phyloP scores from a whole-genome alignment of 139 green algal species.

The Edaphochlamys debaryana region DNA sequence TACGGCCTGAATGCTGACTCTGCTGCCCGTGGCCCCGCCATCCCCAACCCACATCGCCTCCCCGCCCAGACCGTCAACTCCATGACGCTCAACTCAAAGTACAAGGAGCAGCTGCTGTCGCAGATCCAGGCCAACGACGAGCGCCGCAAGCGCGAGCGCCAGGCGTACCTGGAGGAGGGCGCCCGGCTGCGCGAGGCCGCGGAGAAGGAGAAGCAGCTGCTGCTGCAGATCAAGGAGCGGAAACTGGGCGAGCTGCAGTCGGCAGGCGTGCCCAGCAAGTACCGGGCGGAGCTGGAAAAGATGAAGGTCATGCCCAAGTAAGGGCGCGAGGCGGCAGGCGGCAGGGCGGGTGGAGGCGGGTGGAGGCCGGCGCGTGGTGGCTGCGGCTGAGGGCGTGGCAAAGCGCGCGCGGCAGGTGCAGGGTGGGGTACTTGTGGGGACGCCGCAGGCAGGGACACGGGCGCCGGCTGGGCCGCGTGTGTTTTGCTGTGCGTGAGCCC shows the following conservation, averaged over 20 bases:
- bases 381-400: not conserved
- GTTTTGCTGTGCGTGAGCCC: no score
- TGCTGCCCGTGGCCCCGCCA: no score
- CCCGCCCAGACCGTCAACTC: slow-evolving; percentile 33
- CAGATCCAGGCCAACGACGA: slow-evolving; percentile 76
- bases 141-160: slow-evolving; percentile 53
- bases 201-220: slow-evolving; percentile 58
- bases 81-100: slow-evolving; percentile 62
- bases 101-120: slow-evolving; percentile 80
- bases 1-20: no score
- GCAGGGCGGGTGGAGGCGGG: no score
- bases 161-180: slow-evolving; percentile 75
- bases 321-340: no score
- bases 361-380: no score
- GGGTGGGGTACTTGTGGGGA: no score
- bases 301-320: slow-evolving; percentile 57
- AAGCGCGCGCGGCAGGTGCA: no score
- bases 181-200: slow-evolving; percentile 55
- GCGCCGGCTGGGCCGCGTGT: no score
- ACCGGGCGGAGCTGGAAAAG: slow-evolving; percentile 81
- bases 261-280: slow-evolving; percentile 83
- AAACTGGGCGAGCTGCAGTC: slow-evolving; percentile 83
- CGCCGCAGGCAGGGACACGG: no score
- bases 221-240: slow-evolving; percentile 74
- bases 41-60: no score